Conservation (phyloP, 192 early-diverging fungal species). For the Bifiguratus adelaidae region DNA sequence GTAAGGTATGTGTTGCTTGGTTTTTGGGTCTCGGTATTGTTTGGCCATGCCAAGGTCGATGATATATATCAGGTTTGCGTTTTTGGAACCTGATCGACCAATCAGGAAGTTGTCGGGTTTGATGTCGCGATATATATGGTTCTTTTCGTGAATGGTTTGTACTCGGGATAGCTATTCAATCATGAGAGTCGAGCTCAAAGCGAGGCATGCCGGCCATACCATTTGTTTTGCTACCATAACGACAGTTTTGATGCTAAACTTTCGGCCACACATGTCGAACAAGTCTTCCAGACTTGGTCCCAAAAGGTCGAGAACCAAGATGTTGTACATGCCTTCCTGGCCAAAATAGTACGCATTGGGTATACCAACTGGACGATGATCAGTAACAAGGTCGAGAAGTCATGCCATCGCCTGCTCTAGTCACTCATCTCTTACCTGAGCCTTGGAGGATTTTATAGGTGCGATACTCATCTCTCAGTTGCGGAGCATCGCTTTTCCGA, state of each 20-base stretch:
- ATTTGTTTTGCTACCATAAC: constrained; percentile 94
- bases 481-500: constrained; percentile 93
- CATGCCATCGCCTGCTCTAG: no score
- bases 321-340: constrained; percentile 92
- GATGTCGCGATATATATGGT: constrained; percentile 95
- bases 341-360: constrained; percentile 93
- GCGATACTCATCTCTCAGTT: constrained; percentile 91
- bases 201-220: constrained; percentile 29
- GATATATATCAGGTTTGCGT: constrained; percentile 65
- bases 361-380: constrained; percentile 53
- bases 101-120: constrained; percentile 99
- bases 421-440: constrained; percentile 24
- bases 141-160: constrained; percentile 89
- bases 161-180: constrained; percentile 53
- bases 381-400: background rate
- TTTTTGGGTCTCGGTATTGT: constrained; percentile 92
- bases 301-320: constrained; percentile 89
- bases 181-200: background rate
- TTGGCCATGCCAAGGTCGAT: constrained; percentile 99
- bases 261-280: constrained; percentile 91
- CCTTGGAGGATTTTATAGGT: constrained; percentile 91
- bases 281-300: constrained; percentile 92
- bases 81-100: constrained; percentile 56
- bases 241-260: constrained; percentile 88
- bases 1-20: constrained; percentile 95